Base-by-base conservation (phyloP, 2,329 filamentous ascomycete genomes). In the Colletotrichum cereale region DNA sequence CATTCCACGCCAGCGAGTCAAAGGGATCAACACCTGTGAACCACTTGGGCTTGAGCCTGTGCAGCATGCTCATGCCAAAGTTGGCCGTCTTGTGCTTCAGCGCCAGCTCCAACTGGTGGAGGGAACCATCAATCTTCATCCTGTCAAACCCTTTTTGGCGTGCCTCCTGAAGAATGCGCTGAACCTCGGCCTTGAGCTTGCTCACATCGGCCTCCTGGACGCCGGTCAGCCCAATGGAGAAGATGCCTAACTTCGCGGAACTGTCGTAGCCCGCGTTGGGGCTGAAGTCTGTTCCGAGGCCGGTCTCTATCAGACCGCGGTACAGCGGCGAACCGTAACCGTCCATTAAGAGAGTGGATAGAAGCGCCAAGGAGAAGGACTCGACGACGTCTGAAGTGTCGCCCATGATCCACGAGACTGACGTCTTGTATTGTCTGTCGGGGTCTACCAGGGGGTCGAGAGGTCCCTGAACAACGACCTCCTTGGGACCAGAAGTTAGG, bases 291-390 rank as follows among this genome's bases (percentile, higher is more conserved):
- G 94, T 93, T 29, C 96, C 96, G 48, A 99, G 88, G 0, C 95
- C 95, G 57, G 92, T 90, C 80, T 98, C 96, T 65, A 99, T 93
- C 70, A 99, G 85, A 2, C 92, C 93, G 73, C 91, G 91, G 80
- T 98, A 98, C 67, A 99, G 83, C 0, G 96, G 96, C 7, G 96
- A 98, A 18, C 96, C 96, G 79, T 98, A 99, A 6, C 96, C 96
- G 79, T 97, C 95, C 84, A 97, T 92, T 12, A 99, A 84, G 21
- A 99, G 84, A 2, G 92, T 94, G 5, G 94, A 94, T 42, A 98
- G 84, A 11, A 99, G 87, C 3, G 92, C 90, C 6, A 98, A 82
- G 0, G 94, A 94, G 80, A 98, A 98, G 0, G 93, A 95, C 81
- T 99, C 95, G 1, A 97, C 85, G 8, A 96, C 87, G 76, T 99